Percentiles rank a stretch among this genome's conserved stretches.
These are phyloP conservation scores for Phytophthora pistaciae DNA, from an alignment of 352 stramenopile species.

Conservation along the genomic window DNA sequence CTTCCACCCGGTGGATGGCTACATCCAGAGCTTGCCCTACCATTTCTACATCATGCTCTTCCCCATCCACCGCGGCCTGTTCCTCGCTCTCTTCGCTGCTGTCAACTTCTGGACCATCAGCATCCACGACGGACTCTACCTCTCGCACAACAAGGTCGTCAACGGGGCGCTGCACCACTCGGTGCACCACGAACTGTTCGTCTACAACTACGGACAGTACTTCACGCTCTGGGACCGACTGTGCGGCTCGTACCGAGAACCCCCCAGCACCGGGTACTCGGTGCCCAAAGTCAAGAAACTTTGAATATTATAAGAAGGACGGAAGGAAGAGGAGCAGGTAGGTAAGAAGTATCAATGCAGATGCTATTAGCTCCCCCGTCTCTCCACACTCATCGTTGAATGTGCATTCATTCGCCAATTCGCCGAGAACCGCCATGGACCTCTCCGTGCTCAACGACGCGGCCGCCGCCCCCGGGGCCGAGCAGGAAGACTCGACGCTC, in stretches of 20 bases:
- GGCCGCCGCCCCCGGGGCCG: slow-evolving; percentile 33
- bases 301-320: neutral
- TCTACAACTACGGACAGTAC: slow-evolving; percentile 84
- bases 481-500: slow-evolving; percentile 31
- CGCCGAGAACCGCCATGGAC: slow-evolving; percentile 26
- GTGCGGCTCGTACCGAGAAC: slow-evolving; percentile 69
- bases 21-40: slow-evolving; percentile 73
- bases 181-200: slow-evolving; percentile 73
- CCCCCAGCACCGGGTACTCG: slow-evolving; percentile 27
- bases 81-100: slow-evolving; percentile 64
- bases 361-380: neutral
- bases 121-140: slow-evolving; percentile 73
- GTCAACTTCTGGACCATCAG: slow-evolving; percentile 87
- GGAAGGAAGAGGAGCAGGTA: too few species aligned
- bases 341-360: too few species aligned
- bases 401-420: slow-evolving; percentile 8
- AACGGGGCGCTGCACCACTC: slow-evolving; percentile 75
- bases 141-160: slow-evolving; percentile 67
- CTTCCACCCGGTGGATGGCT: slow-evolving; percentile 81
- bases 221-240: slow-evolving; percentile 82
- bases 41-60: slow-evolving; percentile 76
- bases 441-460: slow-evolving; percentile 53
- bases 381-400: neutral
- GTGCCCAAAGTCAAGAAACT: slow-evolving; percentile 30
- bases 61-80: slow-evolving; percentile 65